Evolutionary conservation across 305 asterid genomes (phyloP).

Genomic region (Fraxinus albicans): DNA sequence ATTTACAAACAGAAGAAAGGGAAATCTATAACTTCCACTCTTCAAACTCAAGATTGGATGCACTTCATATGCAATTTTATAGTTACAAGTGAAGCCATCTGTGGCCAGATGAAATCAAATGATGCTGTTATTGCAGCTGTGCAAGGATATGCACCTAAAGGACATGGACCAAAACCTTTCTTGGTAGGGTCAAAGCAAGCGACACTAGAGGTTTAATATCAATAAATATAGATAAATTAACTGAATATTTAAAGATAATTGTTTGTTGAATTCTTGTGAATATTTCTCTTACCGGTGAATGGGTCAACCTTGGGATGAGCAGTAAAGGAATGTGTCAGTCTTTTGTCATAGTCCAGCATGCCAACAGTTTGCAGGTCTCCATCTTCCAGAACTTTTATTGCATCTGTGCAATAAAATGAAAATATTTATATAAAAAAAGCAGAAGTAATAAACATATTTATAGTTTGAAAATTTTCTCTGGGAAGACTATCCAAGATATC

Average conservation of each 20-base stretch:
- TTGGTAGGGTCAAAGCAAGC: background rate
- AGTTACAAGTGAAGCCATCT: background rate
- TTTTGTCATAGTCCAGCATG: constrained; percentile 86
- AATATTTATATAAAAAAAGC: constrained; percentile 9
- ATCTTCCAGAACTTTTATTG: constrained; percentile 82
- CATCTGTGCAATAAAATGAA: constrained; percentile 53
- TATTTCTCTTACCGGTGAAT: constrained; percentile 66
- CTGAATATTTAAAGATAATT: background rate
- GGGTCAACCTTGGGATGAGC: constrained; percentile 99
- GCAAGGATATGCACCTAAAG: background rate
- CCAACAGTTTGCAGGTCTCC: constrained; percentile 97
- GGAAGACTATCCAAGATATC: background rate
- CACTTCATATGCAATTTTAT: background rate
- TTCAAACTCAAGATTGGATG: background rate
- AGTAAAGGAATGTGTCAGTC: constrained; percentile 79
- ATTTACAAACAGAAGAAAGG: background rate
- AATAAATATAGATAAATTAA: background rate
- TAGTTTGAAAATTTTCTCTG: background rate
- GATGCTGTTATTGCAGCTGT: background rate
- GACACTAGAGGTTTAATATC: background rate
- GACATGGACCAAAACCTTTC: background rate
- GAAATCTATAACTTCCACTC: background rate
- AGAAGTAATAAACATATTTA: background rate
- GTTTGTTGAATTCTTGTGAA: background rate
- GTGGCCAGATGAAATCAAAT: background rate